Percentiles rank a stretch among this genome's conserved stretches.
Evolutionary conservation across 2,329 filamentous ascomycete species (phyloP).

Genomic region (Fusarium sp.): DNA sequence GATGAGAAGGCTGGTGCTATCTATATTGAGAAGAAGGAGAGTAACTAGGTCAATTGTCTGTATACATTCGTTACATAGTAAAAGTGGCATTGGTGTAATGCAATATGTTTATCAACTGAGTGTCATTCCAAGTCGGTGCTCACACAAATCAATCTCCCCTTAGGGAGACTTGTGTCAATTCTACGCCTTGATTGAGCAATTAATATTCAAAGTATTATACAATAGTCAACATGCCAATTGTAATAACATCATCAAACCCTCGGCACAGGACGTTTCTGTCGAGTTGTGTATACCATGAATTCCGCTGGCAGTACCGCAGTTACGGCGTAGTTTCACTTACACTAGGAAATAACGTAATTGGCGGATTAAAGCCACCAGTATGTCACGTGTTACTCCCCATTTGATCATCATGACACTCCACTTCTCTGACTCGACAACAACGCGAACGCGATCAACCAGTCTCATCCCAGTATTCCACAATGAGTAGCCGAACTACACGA

Average conservation of each 20-base stretch:
- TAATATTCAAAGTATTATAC: background rate
- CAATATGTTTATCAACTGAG: background rate
- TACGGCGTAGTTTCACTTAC: background rate
- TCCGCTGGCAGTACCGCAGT: background rate
- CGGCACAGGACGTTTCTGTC: background rate
- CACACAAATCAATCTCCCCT: background rate
- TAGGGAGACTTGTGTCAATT: background rate
- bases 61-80: background rate
- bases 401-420: background rate
- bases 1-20: conserved; percentile 38
- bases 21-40: conserved; percentile 27
- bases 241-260: background rate
- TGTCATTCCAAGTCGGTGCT: too few species aligned
- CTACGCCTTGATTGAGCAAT: background rate
- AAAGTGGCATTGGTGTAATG: background rate
- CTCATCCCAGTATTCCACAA: background rate
- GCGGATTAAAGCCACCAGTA: background rate
- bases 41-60: background rate
- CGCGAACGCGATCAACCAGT: background rate
- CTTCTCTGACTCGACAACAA: background rate
- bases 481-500: conserved; percentile 35
- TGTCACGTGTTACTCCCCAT: conserved; percentile 1
- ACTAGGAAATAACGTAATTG: background rate
- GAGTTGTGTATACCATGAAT: background rate
- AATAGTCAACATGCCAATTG: too few species aligned